These are phyloP conservation scores for Phytopythium vexans DNA, from an alignment of 352 stramenopile species.

Conservation along the genomic window DNA sequence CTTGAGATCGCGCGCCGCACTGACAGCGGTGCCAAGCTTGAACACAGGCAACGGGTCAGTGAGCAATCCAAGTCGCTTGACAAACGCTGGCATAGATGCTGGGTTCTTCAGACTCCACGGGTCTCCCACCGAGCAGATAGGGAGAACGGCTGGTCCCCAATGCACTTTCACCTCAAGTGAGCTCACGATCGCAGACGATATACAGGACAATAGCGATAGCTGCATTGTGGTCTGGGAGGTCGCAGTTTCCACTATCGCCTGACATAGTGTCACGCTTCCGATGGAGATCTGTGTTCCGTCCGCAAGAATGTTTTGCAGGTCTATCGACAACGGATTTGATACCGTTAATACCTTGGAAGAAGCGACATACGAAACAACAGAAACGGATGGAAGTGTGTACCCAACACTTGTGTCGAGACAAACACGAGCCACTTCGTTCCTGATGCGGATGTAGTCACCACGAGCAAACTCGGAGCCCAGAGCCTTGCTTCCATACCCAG, in stretches of 20 bases:
- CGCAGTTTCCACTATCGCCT: constrained; percentile 9
- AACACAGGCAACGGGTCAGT: constrained; percentile 53
- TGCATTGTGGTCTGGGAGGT: constrained; percentile 12
- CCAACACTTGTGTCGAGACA: constrained; percentile 60
- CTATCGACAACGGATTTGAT: constrained; percentile 20
- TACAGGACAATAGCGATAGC: not conserved
- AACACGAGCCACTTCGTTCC: constrained; percentile 52
- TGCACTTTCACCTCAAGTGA: constrained; percentile 42
- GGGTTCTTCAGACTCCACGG: constrained; percentile 48
- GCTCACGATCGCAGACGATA: too few relatives aligned
- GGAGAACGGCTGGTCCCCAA: constrained; percentile 63
- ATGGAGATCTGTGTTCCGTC: constrained; percentile 17
- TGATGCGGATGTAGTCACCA: constrained; percentile 59
- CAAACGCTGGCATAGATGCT: constrained; percentile 18
- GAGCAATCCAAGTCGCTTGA: constrained; percentile 21
- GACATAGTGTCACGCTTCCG: constrained; percentile 16
- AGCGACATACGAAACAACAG: constrained; percentile 30
- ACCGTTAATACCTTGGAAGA: constrained; percentile 41
- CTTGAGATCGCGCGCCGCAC: constrained; percentile 36
- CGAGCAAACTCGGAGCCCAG: constrained; percentile 43
- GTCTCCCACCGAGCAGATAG: constrained; percentile 45
- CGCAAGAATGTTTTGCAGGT: constrained; percentile 24
- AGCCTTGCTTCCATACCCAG: constrained; percentile 32
- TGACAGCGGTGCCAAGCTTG: constrained; percentile 48
- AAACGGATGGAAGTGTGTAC: constrained; percentile 42